A percentile compares a stretch with the other conserved stretches of the same genome.
Conservation (phyloP, 2,329 filamentous ascomycete species). For the Alternaria infectoria region DNA sequence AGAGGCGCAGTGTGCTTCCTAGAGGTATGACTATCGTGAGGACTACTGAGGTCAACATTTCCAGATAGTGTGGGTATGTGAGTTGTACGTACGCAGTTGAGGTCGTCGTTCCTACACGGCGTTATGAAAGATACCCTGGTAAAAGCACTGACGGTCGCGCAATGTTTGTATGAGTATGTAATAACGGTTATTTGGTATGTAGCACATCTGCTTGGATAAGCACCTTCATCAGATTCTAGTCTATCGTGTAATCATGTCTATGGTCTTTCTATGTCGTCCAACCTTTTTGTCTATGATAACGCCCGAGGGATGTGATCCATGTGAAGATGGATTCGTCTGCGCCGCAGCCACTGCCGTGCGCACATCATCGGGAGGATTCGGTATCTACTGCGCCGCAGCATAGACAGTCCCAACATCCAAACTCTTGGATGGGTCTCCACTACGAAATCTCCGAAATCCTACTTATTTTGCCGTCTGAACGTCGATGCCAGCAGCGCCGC, state of each 20-base stretch:
- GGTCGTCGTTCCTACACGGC: neutral
- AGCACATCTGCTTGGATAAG: neutral
- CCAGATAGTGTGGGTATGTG: neutral
- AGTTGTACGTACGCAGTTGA: neutral
- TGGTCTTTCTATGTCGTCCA: conserved; percentile 16
- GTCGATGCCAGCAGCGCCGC: conserved; percentile 49
- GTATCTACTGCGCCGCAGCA: conserved; percentile 1
- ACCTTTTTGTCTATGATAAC: neutral
- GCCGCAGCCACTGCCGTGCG: neutral
- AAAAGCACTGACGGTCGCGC: neutral
- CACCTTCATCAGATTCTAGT: conserved; percentile 10
- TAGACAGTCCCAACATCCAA: neutral
- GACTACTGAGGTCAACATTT: conserved; percentile 27
- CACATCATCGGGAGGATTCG: neutral
- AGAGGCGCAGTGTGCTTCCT: conserved; percentile 11
- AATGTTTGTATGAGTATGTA: neutral
- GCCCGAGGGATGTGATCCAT: neutral
- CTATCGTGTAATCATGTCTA: conserved; percentile 18
- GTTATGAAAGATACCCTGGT: neutral
- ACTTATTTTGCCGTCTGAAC: conserved; percentile 25
- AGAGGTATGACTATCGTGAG: conserved; percentile 21
- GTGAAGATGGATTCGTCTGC: neutral
- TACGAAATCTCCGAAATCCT: neutral
- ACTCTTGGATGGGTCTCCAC: neutral
- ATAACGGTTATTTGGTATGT: neutral